Evolutionary conservation across 192 early-diverging fungal genomes (phyloP), one percentile per base, ranked within the genome.

Genomic region (Phycomyces nitens): DNA sequence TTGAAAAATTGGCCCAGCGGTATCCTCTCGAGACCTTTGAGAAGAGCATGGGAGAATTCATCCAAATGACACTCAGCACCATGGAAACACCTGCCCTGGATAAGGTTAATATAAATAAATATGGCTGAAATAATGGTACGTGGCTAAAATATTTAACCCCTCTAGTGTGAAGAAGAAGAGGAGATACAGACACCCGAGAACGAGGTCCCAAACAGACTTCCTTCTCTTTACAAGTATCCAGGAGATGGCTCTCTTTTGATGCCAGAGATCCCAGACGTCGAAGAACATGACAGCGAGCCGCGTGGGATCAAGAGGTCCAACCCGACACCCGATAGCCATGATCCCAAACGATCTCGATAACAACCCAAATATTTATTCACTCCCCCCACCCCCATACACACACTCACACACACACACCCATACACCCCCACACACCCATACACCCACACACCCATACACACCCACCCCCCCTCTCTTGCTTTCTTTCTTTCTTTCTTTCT

Each of bases 241-340:
- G 76, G 73, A 6, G 81, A 82, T 53, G 77, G 77, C 11, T 68
- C 81, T 2, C 56, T 82, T 18, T 75, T 79, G 20, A 82, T 82
- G 77, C 81, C 81, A 10, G 81, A 78, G 29, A 69, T 79, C 1
- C 77, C 78, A 34, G 80, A 74, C 29, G 75, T 77, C 38, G 80
- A 79, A n/a, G 57, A 60, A 39, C 29, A 67, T 6, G 34, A 41
- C 10, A 21, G 20, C 18, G 21, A 59, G 42, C 29, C 29, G 7
- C 29, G 29, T 34, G 29, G 29, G 7, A 34, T 34, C 29, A 15
- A 43, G 57, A 18, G 57, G 42, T 59, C 57, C 57, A 59, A 42
- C 23, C 11, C 41, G 23, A 23, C 38, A 23, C 20, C 57, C 42
- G 14, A 38, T 12, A 34, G 29, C 29, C 21, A 16, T 12, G 57